phyloP scores from a whole-genome alignment of 495 filamentous ascomycete species.

The Aspergillus olivimuriae region DNA sequence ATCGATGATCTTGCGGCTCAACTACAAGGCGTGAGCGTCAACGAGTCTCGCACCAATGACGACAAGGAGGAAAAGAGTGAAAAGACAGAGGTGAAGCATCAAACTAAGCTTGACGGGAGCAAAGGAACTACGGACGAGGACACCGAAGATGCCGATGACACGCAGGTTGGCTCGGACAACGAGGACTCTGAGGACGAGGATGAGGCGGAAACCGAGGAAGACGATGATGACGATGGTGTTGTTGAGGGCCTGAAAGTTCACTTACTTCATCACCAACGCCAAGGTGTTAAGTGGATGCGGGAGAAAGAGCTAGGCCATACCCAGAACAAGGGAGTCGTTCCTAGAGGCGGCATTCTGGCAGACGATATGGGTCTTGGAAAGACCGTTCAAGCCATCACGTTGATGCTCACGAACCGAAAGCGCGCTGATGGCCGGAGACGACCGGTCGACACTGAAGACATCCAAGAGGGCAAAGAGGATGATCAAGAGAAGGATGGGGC shows the following conservation, averaged over 20 bases:
- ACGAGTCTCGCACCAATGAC: constrained; percentile 22
- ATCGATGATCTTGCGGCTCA: constrained; percentile 52
- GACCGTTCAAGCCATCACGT: constrained; percentile 80
- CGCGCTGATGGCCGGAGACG: constrained; percentile 43
- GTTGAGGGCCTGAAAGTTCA: constrained; percentile 80
- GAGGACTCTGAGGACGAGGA: constrained; percentile 48
- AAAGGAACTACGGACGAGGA: constrained; percentile 12
- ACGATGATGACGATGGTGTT: constrained; percentile 64
- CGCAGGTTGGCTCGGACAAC: constrained; percentile 19
- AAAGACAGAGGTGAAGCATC: constrained; percentile 46
- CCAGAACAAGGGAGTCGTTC: constrained; percentile 67
- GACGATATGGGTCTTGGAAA: constrained; percentile 97
- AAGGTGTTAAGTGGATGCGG: constrained; percentile 89
- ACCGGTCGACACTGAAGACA: constrained; percentile 13
- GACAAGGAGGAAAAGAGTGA: constrained; percentile 37
- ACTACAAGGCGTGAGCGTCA: constrained; percentile 52
- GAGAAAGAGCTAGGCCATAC: constrained; percentile 75
- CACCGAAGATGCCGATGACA: constrained; percentile 16
- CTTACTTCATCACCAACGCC: constrained; percentile 85
- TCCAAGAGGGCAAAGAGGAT: constrained; percentile 17
- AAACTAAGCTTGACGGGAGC: constrained; percentile 1
- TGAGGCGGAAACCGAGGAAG: constrained; percentile 51
- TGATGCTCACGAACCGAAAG: constrained; percentile 77
- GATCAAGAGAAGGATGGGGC: constrained; percentile 40
- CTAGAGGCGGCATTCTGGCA: constrained; percentile 82